Evolutionary conservation across 2,329 filamentous ascomycete genomes (phyloP).

Genomic region (Pseudogymnoascus sp.): DNA sequence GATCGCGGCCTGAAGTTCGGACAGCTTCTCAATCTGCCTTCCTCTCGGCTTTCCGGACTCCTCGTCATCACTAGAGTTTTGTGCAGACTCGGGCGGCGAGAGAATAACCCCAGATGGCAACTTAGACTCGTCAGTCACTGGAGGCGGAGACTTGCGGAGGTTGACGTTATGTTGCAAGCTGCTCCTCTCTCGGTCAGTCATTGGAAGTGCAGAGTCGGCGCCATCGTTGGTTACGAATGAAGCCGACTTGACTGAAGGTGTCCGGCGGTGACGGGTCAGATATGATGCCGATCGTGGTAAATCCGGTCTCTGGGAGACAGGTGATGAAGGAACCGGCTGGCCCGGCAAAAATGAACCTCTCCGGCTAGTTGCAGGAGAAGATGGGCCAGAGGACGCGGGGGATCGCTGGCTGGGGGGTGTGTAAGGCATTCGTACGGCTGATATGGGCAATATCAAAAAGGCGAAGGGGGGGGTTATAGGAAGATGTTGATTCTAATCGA

Average conservation of each 20-base stretch:
- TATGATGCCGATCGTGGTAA: slow-evolving; percentile 59
- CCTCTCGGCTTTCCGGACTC: slow-evolving; percentile 36
- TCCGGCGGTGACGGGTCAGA: slow-evolving; percentile 53
- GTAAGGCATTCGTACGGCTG: slow-evolving; percentile 65
- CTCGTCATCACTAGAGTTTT: slow-evolving; percentile 79
- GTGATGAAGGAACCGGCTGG: slow-evolving; percentile 33
- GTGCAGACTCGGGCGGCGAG: slow-evolving; percentile 79
- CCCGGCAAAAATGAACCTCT: slow-evolving; percentile 41
- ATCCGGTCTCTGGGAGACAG: slow-evolving; percentile 35
- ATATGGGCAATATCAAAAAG: slow-evolving; percentile 9
- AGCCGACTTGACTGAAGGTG: slow-evolving; percentile 37
- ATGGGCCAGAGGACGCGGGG: slow-evolving; percentile 48
- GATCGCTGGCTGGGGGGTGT: slow-evolving; percentile 66
- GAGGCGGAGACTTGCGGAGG: slow-evolving; percentile 76
- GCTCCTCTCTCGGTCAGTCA: slow-evolving; percentile 21
- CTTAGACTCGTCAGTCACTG: slow-evolving; percentile 58
- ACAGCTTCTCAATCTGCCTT: slow-evolving; percentile 24
- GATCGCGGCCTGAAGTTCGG: slow-evolving; percentile 72
- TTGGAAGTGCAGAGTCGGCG: slow-evolving; percentile 20
- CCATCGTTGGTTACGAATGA: slow-evolving; percentile 20
- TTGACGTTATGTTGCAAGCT: slow-evolving; percentile 40
- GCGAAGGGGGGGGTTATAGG: slow-evolving; percentile 12
- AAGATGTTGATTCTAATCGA: slow-evolving; percentile 16
- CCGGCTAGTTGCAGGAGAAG: slow-evolving; percentile 49
- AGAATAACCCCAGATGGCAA: slow-evolving; percentile 81